A percentile compares a stretch with the other conserved stretches of the same genome.
These are phyloP conservation scores for Boletellus deceptivus DNA, from an alignment of 1,284 basidiomycete species.

Conservation along the genomic window DNA sequence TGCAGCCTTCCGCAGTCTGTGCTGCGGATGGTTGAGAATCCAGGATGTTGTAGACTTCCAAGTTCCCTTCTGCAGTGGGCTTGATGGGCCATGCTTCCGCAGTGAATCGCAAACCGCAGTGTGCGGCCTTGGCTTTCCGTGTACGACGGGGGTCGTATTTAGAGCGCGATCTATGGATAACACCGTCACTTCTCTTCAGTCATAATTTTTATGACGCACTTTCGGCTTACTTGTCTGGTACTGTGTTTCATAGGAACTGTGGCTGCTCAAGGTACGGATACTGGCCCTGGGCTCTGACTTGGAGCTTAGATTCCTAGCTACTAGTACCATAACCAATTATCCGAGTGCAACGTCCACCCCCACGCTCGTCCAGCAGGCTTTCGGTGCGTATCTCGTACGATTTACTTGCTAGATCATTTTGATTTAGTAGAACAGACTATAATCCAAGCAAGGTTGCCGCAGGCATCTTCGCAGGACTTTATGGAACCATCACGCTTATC, in stretches of 20 bases:
- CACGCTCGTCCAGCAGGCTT: slow-evolving; percentile 9
- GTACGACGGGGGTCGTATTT: neutral
- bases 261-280: slow-evolving; percentile 10
- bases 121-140: neutral
- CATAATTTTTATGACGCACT: neutral
- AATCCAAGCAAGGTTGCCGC: slow-evolving; percentile 22
- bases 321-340: neutral
- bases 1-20: too few species aligned
- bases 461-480: slow-evolving; percentile 21
- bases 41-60: neutral
- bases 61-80: neutral
- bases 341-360: slow-evolving; percentile 7
- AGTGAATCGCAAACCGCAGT: neutral
- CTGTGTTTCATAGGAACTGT: neutral
- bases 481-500: slow-evolving; percentile 11
- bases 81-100: neutral
- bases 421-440: slow-evolving; percentile 15
- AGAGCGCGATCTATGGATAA: neutral
- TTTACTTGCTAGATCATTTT: neutral
- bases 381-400: neutral
- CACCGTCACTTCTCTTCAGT: neutral
- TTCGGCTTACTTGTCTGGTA: neutral
- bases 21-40: neutral
- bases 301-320: slow-evolving; percentile 4
- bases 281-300: neutral